Conservation (phyloP, 2,329 filamentous ascomycete genomes). For the Neofusicoccum sp. region DNA sequence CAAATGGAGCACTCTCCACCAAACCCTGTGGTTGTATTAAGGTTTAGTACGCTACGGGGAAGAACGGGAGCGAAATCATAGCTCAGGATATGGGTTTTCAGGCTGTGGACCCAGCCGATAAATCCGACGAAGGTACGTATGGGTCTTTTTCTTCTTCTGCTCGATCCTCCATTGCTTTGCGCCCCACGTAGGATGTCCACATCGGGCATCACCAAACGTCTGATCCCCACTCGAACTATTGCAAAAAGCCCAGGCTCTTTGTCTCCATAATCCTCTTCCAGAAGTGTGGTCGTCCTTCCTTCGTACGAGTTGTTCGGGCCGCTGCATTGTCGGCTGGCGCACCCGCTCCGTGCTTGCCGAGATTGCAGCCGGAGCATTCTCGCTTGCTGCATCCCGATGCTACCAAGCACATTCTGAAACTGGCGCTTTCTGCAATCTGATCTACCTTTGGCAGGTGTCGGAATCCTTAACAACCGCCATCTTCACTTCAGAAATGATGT, state of each 20-base stretch:
- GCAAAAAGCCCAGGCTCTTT: not conserved
- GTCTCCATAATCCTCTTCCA: not conserved
- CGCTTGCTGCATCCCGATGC: not conserved
- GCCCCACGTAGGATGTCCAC: not conserved
- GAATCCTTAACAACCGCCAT: not conserved
- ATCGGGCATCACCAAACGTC: not conserved
- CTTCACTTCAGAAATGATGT: no score
- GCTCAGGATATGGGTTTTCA: not conserved
- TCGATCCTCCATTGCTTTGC: not conserved
- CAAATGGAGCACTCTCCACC: not conserved
- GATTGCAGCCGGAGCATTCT: not conserved
- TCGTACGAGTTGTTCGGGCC: not conserved
- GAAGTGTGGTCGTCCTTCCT: not conserved
- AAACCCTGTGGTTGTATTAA: not conserved
- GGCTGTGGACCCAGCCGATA: not conserved
- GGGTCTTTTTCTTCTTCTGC: not conserved
- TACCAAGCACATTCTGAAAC: not conserved
- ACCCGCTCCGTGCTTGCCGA: not conserved
- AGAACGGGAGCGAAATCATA: not conserved
- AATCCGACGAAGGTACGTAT: not conserved
- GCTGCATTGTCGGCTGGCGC: not conserved
- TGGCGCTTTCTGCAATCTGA: not conserved
- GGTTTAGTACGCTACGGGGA: not conserved
- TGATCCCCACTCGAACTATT: not conserved
- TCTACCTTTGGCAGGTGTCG: not conserved